Percentiles rank a stretch among this genome's conserved stretches.
Evolutionary conservation across 164 flowering plant genomes (phyloP).

Genomic region (Buxus sempervirens): DNA sequence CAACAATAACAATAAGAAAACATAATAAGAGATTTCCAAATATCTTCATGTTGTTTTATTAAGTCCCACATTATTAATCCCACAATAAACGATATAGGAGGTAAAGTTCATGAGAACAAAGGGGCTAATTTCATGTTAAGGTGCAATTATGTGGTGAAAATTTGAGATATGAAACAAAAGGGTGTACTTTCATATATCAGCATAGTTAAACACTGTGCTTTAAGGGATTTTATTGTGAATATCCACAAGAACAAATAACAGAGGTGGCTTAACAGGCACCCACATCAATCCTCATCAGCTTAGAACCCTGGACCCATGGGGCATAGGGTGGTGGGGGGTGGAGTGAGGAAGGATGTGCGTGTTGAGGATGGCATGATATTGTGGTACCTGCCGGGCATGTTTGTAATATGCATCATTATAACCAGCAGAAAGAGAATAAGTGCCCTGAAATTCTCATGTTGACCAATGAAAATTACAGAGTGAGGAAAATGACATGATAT

Average conservation of each 20-base stretch:
- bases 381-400: slow-evolving; percentile 89
- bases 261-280: not conserved
- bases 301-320: not conserved
- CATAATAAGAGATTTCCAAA: too few relatives aligned
- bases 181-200: not conserved
- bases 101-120: not conserved
- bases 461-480: slow-evolving; percentile 51
- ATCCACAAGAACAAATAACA: not conserved
- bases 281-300: not conserved
- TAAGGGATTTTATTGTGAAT: not conserved
- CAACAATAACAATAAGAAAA: too few relatives aligned
- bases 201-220: not conserved
- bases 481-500: not conserved
- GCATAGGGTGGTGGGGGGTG: too few relatives aligned
- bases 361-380: not conserved
- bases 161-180: not conserved
- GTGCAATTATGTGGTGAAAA: not conserved
- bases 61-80: too few relatives aligned
- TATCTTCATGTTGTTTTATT: too few relatives aligned
- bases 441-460: slow-evolving; percentile 96
- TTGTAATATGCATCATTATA: slow-evolving; percentile 99
- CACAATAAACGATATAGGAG: too few relatives aligned
- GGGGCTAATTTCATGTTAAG: not conserved
- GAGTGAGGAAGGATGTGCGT: too few relatives aligned
- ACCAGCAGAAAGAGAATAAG: slow-evolving; percentile 97